These are phyloP conservation scores for Copromyces sp. DNA, from an alignment of 495 filamentous ascomycete species.

Conservation along the genomic window DNA sequence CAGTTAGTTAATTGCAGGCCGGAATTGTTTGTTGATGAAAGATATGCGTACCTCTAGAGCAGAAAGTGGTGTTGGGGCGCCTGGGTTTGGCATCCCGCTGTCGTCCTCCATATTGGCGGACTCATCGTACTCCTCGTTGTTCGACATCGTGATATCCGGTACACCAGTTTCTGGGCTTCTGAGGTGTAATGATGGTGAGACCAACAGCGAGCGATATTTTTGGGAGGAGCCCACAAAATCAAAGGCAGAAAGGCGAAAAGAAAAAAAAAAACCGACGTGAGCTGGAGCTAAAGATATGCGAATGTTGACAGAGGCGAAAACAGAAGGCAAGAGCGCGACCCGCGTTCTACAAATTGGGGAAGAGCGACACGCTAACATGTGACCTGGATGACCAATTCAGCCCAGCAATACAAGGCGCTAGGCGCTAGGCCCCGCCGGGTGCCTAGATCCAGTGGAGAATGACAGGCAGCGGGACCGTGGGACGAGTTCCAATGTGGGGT, in stretches of 20 bases:
- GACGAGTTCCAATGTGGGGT: neutral
- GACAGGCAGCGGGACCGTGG: neutral
- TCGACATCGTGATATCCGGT: constrained; percentile 16
- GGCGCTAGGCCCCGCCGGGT: neutral
- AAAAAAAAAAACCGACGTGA: neutral
- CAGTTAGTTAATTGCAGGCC: neutral
- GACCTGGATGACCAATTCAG: constrained; percentile 8
- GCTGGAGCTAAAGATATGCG: neutral
- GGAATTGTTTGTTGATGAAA: neutral
- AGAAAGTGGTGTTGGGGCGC: constrained; percentile 83
- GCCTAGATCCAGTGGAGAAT: neutral
- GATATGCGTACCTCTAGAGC: constrained; percentile 64
- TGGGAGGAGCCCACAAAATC: neutral
- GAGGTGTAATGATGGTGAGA: neutral
- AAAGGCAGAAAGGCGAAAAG: neutral
- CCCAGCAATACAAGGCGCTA: neutral
- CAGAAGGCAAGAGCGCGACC: constrained; percentile 7
- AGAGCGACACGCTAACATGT: constrained; percentile 15
- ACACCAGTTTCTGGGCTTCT: neutral
- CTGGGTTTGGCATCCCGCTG: constrained; percentile 58
- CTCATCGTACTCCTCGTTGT: constrained; percentile 33
- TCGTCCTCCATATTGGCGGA: constrained; percentile 31
- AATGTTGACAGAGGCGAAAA: constrained; percentile 14
- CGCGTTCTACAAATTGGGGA: constrained; percentile 9
- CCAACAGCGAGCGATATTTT: neutral